Evolutionary conservation across 345 rosid species (phyloP), one percentile per base, ranked within the genome.

Genomic region (Citrus sp.): DNA sequence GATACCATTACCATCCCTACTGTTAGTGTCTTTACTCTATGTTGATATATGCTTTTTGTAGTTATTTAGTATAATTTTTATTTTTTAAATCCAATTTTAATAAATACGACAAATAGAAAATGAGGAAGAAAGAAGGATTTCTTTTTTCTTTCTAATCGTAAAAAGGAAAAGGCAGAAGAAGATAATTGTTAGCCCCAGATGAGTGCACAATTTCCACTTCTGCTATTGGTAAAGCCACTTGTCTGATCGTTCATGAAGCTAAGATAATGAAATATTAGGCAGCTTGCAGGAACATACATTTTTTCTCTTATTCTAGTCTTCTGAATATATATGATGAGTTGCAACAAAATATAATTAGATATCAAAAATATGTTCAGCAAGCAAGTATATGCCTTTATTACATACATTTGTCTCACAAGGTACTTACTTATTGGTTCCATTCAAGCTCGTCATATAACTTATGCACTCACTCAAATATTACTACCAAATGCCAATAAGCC

Each of bases 401-500:
- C 61, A 75, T 46, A 27, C 18, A 25, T 66, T 46, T 59, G 75
- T 54, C 64, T 73, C 81, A 62, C 59, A 58, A 63, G 61, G 56
- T 59, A n/a, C 27, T 24, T n/a, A 59, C 2, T 87, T 78, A 65
- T 32, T 35, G 59, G 54, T 73, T 58, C 54, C 76, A 58, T 80
- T 81, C 80, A 76, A 78, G 27, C 76, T 78, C 72, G 79, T 24
- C 76, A 68, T 76, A 82, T 78, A 82, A 35, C 46, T 51, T 7
- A 32, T 61, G 27, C 75, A 62, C 73, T 12, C 83, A 79, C 87
- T 81, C 81, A 60, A 73, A 60, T 7, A 46, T 27, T 42, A 51
- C 25, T 79, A 70, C 73, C 70, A 54, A 54, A 54, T 78, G 32
- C 49, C 63, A 65, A 37, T 67, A 72, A 42, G 10, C 55, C 68